Base-by-base conservation (phyloP, 1,284 basidiomycete genomes). In the Cutaneotrichosporon spelunceum region DNA sequence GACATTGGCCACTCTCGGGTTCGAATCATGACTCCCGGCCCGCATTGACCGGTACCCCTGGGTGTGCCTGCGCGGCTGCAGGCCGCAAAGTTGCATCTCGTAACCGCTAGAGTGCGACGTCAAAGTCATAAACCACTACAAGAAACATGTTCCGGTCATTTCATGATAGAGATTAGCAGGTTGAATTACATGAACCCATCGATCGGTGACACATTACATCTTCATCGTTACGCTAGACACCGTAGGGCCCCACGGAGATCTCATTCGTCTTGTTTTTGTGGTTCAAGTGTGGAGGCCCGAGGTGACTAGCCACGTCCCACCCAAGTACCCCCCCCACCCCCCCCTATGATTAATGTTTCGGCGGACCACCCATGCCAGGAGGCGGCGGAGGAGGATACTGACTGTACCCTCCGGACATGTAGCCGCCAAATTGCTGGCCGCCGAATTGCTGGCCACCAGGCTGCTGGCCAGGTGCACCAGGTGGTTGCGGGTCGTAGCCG, bases 371-470 rank as follows among this genome's bases (percentile, higher is more conserved):
- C 44, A 27, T 56, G 24, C 42, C 42, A 7, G 53, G 61, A 48
- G 62, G 58, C 5, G 52, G 52, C 29, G 62, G 62, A 19, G 62
- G 61, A 2, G 58, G 59, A 39, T 64, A 59, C 19, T 47, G 33
- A 23, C 45, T 45, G 26, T 53, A 48, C 42, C 52, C 52, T 49
- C 48, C 48, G 7, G 26, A 26, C 16, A 56, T 29, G 24, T 59
- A 44, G 54, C 67, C 29, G 55, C 64, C 59, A 27, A 71, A 72
- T 19, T 69, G 69, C 27, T 30, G 48, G 54, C 67, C 29, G 55
- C 64, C 59, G 29, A 71, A 72, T 19, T 69, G 69, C 27, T 30
- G 26, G 19, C 48, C 48, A 26, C 4, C 30, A 33, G 30, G 8
- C 13, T 33, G 69, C 27, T 30, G 26, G 19, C 48, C 48, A 27